Base-by-base conservation (phyloP, 2,329 filamentous ascomycete genomes). In the Nectriaceae sp. region DNA sequence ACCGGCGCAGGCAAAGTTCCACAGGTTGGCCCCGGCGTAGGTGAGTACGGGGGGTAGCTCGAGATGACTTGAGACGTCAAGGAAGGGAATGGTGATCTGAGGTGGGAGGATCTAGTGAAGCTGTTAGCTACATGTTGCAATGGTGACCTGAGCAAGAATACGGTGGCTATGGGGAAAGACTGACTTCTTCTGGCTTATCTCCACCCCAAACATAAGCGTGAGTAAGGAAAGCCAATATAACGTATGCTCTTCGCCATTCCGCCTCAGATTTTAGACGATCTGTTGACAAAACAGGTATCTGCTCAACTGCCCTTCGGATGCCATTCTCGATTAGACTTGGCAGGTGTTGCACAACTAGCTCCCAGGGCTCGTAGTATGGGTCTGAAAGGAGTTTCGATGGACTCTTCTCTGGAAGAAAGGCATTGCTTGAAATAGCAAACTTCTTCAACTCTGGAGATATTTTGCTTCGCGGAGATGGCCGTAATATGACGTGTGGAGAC, bases 161-260 rank as follows among this genome's bases (percentile, higher is more conserved):
- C 8, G 8, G 33, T 5, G n/a, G 33, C 5, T 6, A 36, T 36
- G 24, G 24, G 24, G 2, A 1, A 1, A 5, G 3, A 44, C 70
- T 59, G 61, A 90, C 89, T 71, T 94, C 88, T 52, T 79, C 77
- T 2, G 91, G 88, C 46, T 75, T 78, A 37, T 89, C 82, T 19
- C 88, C 90, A 47, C 90, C 90, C 93, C 93, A 97, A 18, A 97
- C 84, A 68, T 96, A 96, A 10, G 83, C 86, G 68, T 97, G 90
- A 1, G 89, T 78, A 46, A 96, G 79, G 62, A 95, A 94, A 0
- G 81, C 83, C 36, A 97, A 75, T 6, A 95, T 76, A 3, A 85
- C 79, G 67, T 95, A 96, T 46, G 90, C 90, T 57, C 91, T 78
- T 55, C 87, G 78, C 89, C 89, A 95, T 73, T 96, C 88, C 2